These are phyloP conservation scores for Rubia balearica DNA, from an alignment of 305 asterid species.

Conservation along the genomic window DNA sequence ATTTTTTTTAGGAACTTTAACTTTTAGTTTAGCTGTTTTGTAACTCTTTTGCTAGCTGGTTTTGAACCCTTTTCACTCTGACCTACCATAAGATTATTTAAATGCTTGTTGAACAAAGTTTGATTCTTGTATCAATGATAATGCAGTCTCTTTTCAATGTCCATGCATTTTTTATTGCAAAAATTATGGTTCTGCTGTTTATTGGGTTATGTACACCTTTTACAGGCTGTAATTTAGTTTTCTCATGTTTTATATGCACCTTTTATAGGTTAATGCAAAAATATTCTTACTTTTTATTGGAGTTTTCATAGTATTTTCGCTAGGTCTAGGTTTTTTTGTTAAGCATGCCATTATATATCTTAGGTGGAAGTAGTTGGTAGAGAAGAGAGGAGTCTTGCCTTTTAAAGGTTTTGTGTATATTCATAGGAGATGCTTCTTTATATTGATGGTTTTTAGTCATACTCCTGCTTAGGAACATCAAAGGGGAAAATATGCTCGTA, in stretches of 20 bases:
- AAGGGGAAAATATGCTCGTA: too few relatives aligned
- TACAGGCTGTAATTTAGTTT: neutral
- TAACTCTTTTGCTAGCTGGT: neutral
- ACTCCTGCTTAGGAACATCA: neutral
- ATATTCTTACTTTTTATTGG: too few relatives aligned
- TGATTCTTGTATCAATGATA: neutral
- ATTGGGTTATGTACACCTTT: neutral
- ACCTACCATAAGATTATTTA: neutral
- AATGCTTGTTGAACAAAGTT: neutral
- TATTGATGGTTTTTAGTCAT: conserved; percentile 17
- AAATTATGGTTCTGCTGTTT: neutral
- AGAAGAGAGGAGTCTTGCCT: too few relatives aligned
- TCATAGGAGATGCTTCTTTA: conserved; percentile 5
- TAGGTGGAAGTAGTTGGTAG: too few relatives aligned
- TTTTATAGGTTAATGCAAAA: too few relatives aligned
- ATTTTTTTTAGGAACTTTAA: neutral
- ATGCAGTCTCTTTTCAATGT: neutral
- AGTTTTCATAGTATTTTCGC: too few relatives aligned
- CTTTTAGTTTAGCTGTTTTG: neutral
- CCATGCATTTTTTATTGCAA: too few relatives aligned
- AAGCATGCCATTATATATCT: too few relatives aligned
- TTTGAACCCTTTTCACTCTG: neutral
- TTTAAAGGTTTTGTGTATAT: too few relatives aligned
- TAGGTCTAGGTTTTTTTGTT: too few relatives aligned
- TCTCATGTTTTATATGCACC: neutral